A percentile compares a stretch with the other conserved stretches of the same genome.
phyloP scores from a whole-genome alignment of 805 yeast genomes.

The Metschnikowia anglica region DNA sequence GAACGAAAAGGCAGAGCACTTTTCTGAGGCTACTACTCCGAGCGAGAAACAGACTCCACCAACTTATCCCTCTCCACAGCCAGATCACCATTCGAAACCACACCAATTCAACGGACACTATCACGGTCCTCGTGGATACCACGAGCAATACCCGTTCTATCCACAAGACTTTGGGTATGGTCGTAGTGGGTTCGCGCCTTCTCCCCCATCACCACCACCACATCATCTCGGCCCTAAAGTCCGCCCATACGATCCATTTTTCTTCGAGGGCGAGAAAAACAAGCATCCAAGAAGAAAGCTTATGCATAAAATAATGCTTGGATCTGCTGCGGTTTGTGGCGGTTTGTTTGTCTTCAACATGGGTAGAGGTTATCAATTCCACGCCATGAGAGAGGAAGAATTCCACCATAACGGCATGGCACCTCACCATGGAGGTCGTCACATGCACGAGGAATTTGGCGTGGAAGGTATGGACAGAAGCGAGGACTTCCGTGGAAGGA shows the following conservation, averaged over 20 bases:
- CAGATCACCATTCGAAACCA: background rate
- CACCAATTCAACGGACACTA: background rate
- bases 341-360: conserved; percentile 19
- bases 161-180: background rate
- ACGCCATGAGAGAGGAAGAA: background rate
- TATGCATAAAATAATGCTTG: conserved; percentile 8
- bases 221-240: background rate
- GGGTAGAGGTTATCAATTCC: conserved; percentile 20
- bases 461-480: background rate
- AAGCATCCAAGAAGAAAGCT: conserved; percentile 2
- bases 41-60: conserved; percentile 6
- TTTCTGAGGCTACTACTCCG: conserved; percentile 4
- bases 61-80: conserved; percentile 5
- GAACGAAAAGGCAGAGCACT: conserved; percentile 7
- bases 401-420: background rate
- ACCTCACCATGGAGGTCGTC: conserved; percentile 4
- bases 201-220: conserved; percentile 15
- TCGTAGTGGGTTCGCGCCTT: conserved; percentile 1
- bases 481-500: background rate
- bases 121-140: conserved; percentile 1
- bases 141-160: background rate
- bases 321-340: conserved; percentile 14
- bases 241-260: conserved; percentile 15
- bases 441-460: conserved; percentile 5
- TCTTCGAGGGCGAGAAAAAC: conserved; percentile 4